Evolutionary conservation across 78 protist species (phyloP).

Genomic region (Anaeramoeba flamelloides): DNA sequence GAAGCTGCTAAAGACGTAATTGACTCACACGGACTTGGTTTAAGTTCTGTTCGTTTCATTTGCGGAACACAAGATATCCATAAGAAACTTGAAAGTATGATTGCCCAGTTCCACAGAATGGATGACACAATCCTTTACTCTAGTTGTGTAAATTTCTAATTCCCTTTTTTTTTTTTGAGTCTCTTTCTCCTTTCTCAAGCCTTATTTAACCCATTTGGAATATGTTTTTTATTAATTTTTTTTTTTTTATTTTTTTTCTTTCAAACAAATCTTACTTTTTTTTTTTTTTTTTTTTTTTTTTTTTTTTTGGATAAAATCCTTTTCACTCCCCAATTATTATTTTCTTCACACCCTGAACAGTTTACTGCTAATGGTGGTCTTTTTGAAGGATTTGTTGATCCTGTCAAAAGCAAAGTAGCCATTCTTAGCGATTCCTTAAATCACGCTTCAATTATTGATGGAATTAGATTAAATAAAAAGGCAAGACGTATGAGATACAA

Average conservation of each 20-base stretch:
- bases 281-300: too few relatives aligned
- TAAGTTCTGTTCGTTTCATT: constrained; percentile 47
- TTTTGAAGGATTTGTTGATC: constrained; percentile 49
- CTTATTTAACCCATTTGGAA: too few relatives aligned
- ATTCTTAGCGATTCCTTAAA: constrained; percentile 45
- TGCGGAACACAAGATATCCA: constrained; percentile 28
- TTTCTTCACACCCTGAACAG: too few relatives aligned
- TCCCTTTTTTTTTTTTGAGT: too few relatives aligned
- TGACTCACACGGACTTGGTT: constrained; percentile 25
- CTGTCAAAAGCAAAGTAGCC: constrained; percentile 39
- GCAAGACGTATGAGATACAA: constrained; percentile 13
- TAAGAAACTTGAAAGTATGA: not conserved
- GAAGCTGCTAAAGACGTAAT: constrained; percentile 19
- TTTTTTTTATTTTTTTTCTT: too few relatives aligned
- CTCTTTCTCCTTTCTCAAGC: too few relatives aligned
- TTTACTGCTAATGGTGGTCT: too few relatives aligned
- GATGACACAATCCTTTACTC: constrained; percentile 12
- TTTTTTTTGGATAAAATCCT: too few relatives aligned
- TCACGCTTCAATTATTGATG: constrained; percentile 60
- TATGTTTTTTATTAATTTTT: too few relatives aligned
- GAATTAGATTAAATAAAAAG: constrained; percentile 48
- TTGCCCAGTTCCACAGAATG: not conserved
- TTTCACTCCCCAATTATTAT: too few relatives aligned
- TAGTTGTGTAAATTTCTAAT: too few relatives aligned
- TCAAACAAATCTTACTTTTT: too few relatives aligned